Evolutionary conservation across 2,329 filamentous ascomycete species (phyloP).

Genomic region (Phialophora expanda): DNA sequence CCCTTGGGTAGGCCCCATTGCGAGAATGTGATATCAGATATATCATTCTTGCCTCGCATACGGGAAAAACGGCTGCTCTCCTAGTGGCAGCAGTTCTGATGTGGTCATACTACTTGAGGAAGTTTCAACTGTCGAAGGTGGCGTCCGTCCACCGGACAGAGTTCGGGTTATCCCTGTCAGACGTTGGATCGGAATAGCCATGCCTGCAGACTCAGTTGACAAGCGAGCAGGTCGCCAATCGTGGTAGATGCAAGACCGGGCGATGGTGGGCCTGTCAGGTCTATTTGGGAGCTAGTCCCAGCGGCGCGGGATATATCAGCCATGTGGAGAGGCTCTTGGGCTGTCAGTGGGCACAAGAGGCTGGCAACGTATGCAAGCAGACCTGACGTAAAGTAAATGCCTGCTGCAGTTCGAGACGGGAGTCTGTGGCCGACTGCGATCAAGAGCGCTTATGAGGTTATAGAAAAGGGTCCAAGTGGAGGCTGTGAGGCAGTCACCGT

Average conservation of each 20-base stretch:
- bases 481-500: background rate
- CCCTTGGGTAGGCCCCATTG: conserved; percentile 10
- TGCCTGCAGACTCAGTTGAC: background rate
- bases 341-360: background rate
- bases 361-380: background rate
- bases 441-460: conserved; percentile 1
- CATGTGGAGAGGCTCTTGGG: background rate
- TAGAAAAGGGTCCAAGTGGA: background rate
- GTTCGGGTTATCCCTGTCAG: conserved; percentile 1
- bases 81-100: background rate
- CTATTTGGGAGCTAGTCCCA: background rate
- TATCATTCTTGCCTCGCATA: conserved; percentile 22
- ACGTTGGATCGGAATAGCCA: background rate
- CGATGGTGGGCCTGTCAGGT: background rate
- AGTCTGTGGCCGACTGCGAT: background rate
- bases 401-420: background rate
- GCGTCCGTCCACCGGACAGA: background rate
- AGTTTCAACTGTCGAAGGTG: background rate
- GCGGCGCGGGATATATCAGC: background rate
- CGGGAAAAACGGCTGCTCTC: background rate
- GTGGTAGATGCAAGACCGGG: background rate
- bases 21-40: conserved; percentile 30
- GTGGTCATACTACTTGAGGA: background rate
- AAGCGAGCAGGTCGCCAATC: background rate
- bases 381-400: background rate